A percentile compares a stretch with the other conserved stretches of the same genome.
These are phyloP conservation scores for Chionographis japonica DNA, from an alignment of 106 monocot species.

Conservation along the genomic window DNA sequence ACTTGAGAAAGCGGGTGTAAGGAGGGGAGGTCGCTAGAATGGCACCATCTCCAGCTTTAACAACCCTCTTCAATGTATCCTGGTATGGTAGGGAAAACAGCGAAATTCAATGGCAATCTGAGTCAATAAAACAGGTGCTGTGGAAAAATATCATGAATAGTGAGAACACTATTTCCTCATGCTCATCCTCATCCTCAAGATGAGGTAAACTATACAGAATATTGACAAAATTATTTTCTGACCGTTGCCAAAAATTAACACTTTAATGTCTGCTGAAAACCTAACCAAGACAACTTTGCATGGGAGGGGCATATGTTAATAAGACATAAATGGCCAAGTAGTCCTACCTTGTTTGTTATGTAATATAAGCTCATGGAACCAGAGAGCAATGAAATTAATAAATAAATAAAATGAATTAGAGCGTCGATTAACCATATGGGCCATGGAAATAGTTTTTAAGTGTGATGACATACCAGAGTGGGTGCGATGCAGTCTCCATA, in stretches of 20 bases:
- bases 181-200: not conserved
- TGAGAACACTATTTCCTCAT: not conserved
- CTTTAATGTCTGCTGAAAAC: too few species aligned
- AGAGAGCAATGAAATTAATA: too few species aligned
- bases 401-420: too few species aligned
- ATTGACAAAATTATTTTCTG: too few species aligned
- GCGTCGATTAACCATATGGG: too few species aligned
- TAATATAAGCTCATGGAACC: too few species aligned
- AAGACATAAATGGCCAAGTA: too few species aligned
- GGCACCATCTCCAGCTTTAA: constrained; percentile 80
- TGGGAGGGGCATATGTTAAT: too few species aligned
- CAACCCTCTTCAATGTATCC: constrained; percentile 76
- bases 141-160: not conserved
- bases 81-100: constrained; percentile 4
- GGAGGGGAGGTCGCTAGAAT: constrained; percentile 90
- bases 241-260: too few species aligned
- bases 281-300: too few species aligned
- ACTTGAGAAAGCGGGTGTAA: constrained; percentile 64
- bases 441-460: not conserved
- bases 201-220: too few species aligned
- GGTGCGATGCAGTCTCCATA: constrained; percentile 94
- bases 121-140: not conserved
- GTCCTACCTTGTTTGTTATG: too few species aligned
- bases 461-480: constrained; percentile 51
- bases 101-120: not conserved